Percentiles rank a stretch among this genome's conserved stretches.
These are phyloP conservation scores for Pisolithus orientalis DNA, from an alignment of 768 basidiomycete species.

Conservation along the genomic window DNA sequence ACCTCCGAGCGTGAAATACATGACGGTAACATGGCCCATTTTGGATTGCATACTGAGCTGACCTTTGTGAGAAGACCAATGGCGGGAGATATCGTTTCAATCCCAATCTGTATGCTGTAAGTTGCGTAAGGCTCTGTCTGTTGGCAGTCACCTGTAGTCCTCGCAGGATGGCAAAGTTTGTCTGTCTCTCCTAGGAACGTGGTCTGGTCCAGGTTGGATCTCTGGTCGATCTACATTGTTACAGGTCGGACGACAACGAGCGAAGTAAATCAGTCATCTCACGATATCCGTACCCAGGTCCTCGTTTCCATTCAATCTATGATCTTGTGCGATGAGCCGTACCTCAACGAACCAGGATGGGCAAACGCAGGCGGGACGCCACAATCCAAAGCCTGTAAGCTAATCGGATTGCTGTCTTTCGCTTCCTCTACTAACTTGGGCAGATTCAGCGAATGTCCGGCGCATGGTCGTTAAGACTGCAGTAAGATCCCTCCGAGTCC, in stretches of 20 bases:
- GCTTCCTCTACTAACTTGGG: constrained; percentile 5
- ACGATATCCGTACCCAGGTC: constrained; percentile 35
- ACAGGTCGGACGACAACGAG: constrained; percentile 44
- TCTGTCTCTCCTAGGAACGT: constrained; percentile 84
- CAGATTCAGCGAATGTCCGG: constrained; percentile 88
- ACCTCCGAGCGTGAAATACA: constrained; percentile 71
- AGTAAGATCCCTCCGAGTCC: constrained; percentile 34
- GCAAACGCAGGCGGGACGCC: constrained; percentile 65
- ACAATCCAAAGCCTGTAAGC: constrained; percentile 70
- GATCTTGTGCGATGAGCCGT: constrained; percentile 91
- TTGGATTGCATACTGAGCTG: constrained; percentile 4
- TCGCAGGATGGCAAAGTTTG: constrained; percentile 91
- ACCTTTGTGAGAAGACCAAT: constrained; percentile 50
- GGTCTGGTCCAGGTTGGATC: constrained; percentile 92
- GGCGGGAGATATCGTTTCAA: constrained; percentile 89
- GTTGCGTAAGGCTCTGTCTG: constrained; percentile 15
- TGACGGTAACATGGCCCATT: constrained; percentile 37
- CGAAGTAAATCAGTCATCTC: neutral
- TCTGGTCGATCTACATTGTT: constrained; percentile 84
- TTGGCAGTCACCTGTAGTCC: neutral
- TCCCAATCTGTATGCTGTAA: constrained; percentile 87
- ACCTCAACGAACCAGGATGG: constrained; percentile 91
- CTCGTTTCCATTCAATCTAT: constrained; percentile 94
- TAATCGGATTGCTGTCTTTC: neutral
- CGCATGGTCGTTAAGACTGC: constrained; percentile 90